These are phyloP conservation scores for Lentinula guzmanii DNA, from an alignment of 768 basidiomycete species.

Conservation along the genomic window DNA sequence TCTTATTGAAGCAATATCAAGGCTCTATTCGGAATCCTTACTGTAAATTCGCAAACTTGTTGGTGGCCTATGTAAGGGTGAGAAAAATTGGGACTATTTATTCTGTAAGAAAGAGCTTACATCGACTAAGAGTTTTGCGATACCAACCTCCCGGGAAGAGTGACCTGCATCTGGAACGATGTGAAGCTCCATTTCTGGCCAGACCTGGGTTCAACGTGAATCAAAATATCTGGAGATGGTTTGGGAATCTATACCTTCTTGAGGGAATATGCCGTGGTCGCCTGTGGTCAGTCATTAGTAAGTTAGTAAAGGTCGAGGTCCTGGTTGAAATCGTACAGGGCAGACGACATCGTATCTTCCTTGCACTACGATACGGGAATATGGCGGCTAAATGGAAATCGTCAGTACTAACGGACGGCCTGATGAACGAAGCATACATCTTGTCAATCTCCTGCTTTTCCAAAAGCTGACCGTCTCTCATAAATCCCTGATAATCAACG, in stretches of 20 bases:
- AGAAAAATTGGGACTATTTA: no score
- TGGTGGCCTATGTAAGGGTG: slow-evolving; percentile 26
- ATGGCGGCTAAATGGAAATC: slow-evolving; percentile 53
- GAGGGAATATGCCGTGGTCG: slow-evolving; percentile 74
- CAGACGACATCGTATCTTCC: slow-evolving; percentile 89
- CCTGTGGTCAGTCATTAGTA: slow-evolving; percentile 28
- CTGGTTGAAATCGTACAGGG: slow-evolving; percentile 42
- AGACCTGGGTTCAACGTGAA: slow-evolving; percentile 33
- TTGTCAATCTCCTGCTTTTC: slow-evolving; percentile 82
- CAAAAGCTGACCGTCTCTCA: slow-evolving; percentile 84
- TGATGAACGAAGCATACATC: slow-evolving; percentile 46
- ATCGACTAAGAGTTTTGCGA: slow-evolving; percentile 62
- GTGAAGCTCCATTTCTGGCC: slow-evolving; percentile 72
- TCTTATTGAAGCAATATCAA: no score
- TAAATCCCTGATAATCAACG: slow-evolving; percentile 53
- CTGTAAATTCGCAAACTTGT: slow-evolving; percentile 32
- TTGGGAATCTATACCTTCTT: slow-evolving; percentile 45
- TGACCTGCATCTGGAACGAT: slow-evolving; percentile 87
- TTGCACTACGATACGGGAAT: slow-evolving; percentile 80
- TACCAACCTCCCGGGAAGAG: slow-evolving; percentile 72
- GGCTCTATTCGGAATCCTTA: background rate
- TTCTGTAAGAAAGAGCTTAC: slow-evolving; percentile 25
- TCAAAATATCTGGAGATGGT: background rate
- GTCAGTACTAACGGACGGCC: background rate
- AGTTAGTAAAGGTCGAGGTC: background rate